Conservation (phyloP, 805 yeast species). For the Clavispora vitiphila region DNA sequence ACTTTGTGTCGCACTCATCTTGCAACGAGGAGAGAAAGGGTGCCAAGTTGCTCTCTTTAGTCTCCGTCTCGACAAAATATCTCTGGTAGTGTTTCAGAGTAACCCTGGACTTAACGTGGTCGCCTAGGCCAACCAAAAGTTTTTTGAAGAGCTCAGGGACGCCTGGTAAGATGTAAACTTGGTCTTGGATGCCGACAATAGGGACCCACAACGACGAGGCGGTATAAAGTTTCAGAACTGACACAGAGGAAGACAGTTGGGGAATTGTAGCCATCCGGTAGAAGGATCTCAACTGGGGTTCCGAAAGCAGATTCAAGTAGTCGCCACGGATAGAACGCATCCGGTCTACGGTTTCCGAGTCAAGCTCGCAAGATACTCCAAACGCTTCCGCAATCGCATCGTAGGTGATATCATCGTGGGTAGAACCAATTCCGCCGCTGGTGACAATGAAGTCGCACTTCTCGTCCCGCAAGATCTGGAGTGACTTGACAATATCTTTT, state of each 20-base stretch:
- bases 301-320: constrained; percentile 24
- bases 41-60: constrained; percentile 66
- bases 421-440: constrained; percentile 76
- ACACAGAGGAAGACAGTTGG: constrained; percentile 10
- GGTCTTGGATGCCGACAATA: constrained; percentile 58
- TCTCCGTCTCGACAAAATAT: constrained; percentile 55
- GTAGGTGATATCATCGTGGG: constrained; percentile 88
- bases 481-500: constrained; percentile 53
- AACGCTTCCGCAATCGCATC: constrained; percentile 67
- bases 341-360: constrained; percentile 52
- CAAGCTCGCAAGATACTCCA: constrained; percentile 43
- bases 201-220: constrained; percentile 77
- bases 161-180: constrained; percentile 76
- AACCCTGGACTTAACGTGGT: constrained; percentile 23
- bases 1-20: constrained; percentile 23
- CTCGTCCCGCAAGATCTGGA: constrained; percentile 40
- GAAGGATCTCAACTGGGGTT: constrained; percentile 54
- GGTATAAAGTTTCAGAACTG: constrained; percentile 39
- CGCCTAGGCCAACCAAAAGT: constrained; percentile 45
- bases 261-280: constrained; percentile 82
- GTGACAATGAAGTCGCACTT: constrained; percentile 66
- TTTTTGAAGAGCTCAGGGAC: constrained; percentile 68
- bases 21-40: constrained; percentile 55
- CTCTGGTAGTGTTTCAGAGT: constrained; percentile 28
- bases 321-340: constrained; percentile 50